A percentile compares a stretch with the other conserved stretches of the same genome.
These are phyloP conservation scores for Beauveria asiatica DNA, from an alignment of 2,329 filamentous ascomycete genomes.

Conservation along the genomic window DNA sequence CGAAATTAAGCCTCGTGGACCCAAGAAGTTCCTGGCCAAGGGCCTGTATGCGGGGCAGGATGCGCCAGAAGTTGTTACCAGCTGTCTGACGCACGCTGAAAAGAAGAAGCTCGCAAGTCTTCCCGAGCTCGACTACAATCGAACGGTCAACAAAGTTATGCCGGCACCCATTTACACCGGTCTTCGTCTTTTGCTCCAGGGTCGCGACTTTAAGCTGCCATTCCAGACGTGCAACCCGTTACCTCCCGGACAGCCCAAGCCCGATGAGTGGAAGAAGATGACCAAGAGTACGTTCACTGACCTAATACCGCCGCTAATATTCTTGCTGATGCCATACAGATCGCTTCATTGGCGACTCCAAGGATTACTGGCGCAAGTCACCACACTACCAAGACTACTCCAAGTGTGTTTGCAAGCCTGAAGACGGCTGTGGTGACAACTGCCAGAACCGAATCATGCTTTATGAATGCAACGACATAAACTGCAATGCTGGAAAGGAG, in stretches of 20 bases:
- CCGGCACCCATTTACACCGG: constrained; percentile 75
- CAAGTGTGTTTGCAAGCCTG: constrained; percentile 67
- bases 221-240: constrained; percentile 85
- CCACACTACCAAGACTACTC: constrained; percentile 67
- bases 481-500: constrained; percentile 71
- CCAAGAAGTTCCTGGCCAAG: constrained; percentile 72
- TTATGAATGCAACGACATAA: constrained; percentile 88
- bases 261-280: constrained; percentile 85
- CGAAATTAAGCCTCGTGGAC: constrained; percentile 34
- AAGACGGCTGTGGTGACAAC: constrained; percentile 76
- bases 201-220: constrained; percentile 79
- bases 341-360: constrained; percentile 80
- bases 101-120: constrained; percentile 42
- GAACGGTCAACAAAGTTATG: constrained; percentile 48
- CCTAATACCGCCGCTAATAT: background rate
- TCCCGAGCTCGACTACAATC: constrained; percentile 38
- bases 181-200: constrained; percentile 59
- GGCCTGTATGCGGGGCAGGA: constrained; percentile 84
- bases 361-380: constrained; percentile 70
- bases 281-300: constrained; percentile 61
- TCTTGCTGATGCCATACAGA: constrained; percentile 45
- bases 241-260: constrained; percentile 78
- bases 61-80: constrained; percentile 36
- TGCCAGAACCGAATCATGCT: constrained; percentile 96
- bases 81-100: constrained; percentile 41